Percentiles rank a stretch among this genome's conserved stretches.
Evolutionary conservation across 148 eudicot species (phyloP).

Genomic region (Nepenthes mirabilis): DNA sequence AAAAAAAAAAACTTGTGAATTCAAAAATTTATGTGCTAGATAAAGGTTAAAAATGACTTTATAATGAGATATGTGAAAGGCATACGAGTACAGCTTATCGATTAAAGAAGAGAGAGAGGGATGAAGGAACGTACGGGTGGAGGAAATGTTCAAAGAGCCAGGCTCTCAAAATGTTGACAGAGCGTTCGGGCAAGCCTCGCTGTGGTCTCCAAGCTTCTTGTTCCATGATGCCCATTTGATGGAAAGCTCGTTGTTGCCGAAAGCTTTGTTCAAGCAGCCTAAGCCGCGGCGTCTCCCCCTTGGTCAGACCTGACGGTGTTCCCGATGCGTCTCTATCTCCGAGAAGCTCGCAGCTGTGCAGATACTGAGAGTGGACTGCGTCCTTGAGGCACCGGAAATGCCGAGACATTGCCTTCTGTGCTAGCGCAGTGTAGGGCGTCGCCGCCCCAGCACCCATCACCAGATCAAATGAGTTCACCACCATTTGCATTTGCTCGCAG

Average conservation of each 20-base stretch:
- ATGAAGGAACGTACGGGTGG: constrained; percentile 61
- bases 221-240: constrained; percentile 88
- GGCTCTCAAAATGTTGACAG: constrained; percentile 65
- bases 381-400: constrained; percentile 82
- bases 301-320: constrained; percentile 39
- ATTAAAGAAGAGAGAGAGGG: constrained; percentile 1
- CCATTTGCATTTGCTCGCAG: constrained; percentile 92
- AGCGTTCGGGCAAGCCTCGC: constrained; percentile 75
- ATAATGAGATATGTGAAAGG: too few species aligned
- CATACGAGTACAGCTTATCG: too few species aligned
- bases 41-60: too few species aligned
- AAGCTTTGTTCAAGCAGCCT: constrained; percentile 62
- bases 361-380: constrained; percentile 45
- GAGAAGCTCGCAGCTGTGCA: constrained; percentile 59
- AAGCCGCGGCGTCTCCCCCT: constrained; percentile 82
- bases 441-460: constrained; percentile 84
- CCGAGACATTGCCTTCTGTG: constrained; percentile 88
- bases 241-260: constrained; percentile 73
- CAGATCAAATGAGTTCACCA: constrained; percentile 74
- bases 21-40: too few species aligned
- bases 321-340: constrained; percentile 11
- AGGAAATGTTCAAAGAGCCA: constrained; percentile 94
- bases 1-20: too few species aligned
- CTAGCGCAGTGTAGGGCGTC: constrained; percentile 63
- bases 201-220: constrained; percentile 95